A percentile compares a stretch with the other conserved stretches of the same genome.
These are phyloP conservation scores for Leptographium galeiforme DNA, from an alignment of 2,329 filamentous ascomycete genomes.

Conservation along the genomic window DNA sequence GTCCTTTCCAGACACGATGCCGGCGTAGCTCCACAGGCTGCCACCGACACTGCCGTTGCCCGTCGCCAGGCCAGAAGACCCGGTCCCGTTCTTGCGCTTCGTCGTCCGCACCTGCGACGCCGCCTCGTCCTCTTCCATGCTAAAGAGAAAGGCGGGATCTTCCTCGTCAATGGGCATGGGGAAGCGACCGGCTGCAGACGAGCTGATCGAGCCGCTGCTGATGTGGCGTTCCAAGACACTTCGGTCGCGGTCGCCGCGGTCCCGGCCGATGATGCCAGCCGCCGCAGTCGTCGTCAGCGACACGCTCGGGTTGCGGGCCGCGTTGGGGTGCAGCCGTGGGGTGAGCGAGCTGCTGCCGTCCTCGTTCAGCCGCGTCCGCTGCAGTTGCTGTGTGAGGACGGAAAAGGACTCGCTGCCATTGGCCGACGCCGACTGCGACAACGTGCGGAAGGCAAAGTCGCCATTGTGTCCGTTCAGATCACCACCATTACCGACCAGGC, in stretches of 20 bases:
- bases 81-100: conserved; percentile 1
- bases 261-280: conserved; percentile 20
- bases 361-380: conserved; percentile 42
- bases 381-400: conserved; percentile 47
- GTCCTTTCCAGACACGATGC: conserved; percentile 12
- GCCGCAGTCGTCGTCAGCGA: conserved; percentile 14
- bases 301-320: conserved; percentile 27
- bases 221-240: conserved; percentile 39
- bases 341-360: conserved; percentile 26
- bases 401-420: conserved; percentile 40
- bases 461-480: conserved; percentile 15
- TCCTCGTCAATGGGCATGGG: conserved; percentile 54
- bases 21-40: conserved; percentile 21
- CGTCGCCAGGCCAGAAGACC: conserved; percentile 5
- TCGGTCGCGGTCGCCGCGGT: conserved; percentile 24
- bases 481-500: conserved; percentile 34
- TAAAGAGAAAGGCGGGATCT: conserved; percentile 50
- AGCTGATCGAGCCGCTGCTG: conserved; percentile 44
- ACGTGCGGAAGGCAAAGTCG: background rate
- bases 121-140: conserved; percentile 50
- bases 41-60: conserved; percentile 10
- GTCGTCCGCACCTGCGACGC: conserved; percentile 14
- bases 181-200: conserved; percentile 40
- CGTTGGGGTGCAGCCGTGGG: conserved; percentile 37
- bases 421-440: conserved; percentile 13